phyloP scores from a whole-genome alignment of 75 land plant genomes.

The Larix kaempferi region DNA sequence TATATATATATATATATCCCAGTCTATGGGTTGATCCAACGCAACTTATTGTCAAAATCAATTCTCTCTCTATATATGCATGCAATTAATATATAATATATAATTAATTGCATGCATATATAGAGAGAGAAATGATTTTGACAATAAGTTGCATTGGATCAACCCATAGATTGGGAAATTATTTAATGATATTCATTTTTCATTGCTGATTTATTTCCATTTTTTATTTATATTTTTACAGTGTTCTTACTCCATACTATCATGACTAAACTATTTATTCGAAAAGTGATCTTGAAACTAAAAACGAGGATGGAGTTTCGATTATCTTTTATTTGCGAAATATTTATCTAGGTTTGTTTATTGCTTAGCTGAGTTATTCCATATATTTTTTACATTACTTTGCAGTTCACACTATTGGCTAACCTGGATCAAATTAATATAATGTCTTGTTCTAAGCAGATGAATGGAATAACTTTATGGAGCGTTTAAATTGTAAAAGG shows the following conservation, averaged over 20 bases:
- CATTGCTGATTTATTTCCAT: background rate
- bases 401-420: background rate
- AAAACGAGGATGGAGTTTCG: constrained; percentile 97
- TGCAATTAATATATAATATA: too few relatives aligned
- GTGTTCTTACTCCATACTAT: constrained; percentile 96
- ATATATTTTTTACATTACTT: too few relatives aligned
- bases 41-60: too few relatives aligned
- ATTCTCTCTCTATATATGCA: too few relatives aligned
- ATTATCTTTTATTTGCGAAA: constrained; percentile 92
- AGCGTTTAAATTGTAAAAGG: constrained; percentile 56
- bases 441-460: constrained; percentile 33
- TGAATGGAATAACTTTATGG: constrained; percentile 97
- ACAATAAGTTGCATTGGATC: background rate
- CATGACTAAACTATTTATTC: constrained; percentile 89
- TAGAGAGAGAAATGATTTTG: background rate
- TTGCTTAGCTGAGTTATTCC: too few relatives aligned
- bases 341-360: constrained; percentile 79
- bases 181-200: background rate
- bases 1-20: too few relatives aligned
- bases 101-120: too few relatives aligned
- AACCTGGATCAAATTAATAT: background rate
- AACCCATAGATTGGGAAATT: background rate
- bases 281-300: constrained; percentile 65
- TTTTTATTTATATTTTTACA: constrained; percentile 22
- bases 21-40: too few relatives aligned